phyloP scores from a whole-genome alignment of 441 rosid genomes.

The Populus tomentosa region DNA sequence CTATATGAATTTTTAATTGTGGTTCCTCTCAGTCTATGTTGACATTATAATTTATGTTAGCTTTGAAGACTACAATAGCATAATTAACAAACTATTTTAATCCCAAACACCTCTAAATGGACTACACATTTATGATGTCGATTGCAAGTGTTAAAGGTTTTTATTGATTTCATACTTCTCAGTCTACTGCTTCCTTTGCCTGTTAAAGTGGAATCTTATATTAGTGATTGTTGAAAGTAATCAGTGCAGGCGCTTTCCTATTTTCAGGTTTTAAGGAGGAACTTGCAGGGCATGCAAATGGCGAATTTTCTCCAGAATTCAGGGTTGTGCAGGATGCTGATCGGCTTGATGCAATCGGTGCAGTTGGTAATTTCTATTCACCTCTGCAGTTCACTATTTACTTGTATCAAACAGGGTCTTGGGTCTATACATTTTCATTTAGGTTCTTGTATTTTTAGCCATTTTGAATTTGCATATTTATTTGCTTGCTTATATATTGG shows the following conservation, averaged over 20 bases:
- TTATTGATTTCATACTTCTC: neutral
- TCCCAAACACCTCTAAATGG: neutral
- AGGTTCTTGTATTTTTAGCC: no score
- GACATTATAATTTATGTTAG: neutral
- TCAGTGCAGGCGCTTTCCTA: neutral
- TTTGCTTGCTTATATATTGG: no score
- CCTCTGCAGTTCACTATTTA: no score
- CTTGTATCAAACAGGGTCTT: no score
- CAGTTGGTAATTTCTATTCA: conserved; percentile 45
- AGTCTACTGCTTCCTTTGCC: neutral
- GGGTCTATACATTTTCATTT: neutral
- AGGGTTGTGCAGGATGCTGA: conserved; percentile 92
- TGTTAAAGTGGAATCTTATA: neutral
- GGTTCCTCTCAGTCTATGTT: neutral
- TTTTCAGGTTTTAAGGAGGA: conserved; percentile 77
- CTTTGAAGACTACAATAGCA: neutral
- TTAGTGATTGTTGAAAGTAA: neutral
- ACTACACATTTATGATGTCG: neutral
- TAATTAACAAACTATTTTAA: neutral
- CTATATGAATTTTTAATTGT: no score
- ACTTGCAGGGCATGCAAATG: conserved; percentile 37
- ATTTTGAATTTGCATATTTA: no score
- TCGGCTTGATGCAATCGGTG: conserved; percentile 90
- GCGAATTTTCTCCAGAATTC: conserved; percentile 53
- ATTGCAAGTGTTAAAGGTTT: no score